These are phyloP conservation scores for Xerocomus brunneocitrinus DNA, from an alignment of 768 basidiomycete genomes.

Conservation along the genomic window DNA sequence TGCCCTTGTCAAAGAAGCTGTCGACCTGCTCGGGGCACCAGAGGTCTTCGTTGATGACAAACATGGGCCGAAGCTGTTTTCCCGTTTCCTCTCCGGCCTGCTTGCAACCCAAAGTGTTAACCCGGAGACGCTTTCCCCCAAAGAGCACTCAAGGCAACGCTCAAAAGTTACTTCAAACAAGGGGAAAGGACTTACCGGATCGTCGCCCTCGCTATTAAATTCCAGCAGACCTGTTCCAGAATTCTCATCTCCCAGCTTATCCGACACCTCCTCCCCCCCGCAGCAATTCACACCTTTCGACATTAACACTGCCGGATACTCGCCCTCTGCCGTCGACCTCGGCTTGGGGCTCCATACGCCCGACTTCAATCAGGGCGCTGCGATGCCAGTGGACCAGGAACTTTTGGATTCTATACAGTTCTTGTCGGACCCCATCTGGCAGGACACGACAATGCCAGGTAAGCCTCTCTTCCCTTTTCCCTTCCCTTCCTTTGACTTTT, in stretches of 20 bases:
- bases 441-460: slow-evolving; percentile 54
- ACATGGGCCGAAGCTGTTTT: slow-evolving; percentile 77
- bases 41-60: slow-evolving; percentile 76
- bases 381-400: slow-evolving; percentile 55
- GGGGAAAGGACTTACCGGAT: slow-evolving; percentile 8
- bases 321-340: slow-evolving; percentile 2
- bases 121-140: slow-evolving; percentile 10
- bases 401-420: slow-evolving; percentile 60
- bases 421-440: slow-evolving; percentile 53
- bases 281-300: slow-evolving; percentile 39
- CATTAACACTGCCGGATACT: slow-evolving; percentile 12
- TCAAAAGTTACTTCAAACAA: slow-evolving; percentile 10
- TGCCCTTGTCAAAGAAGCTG: slow-evolving; percentile 56
- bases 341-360: slow-evolving; percentile 24
- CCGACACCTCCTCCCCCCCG: slow-evolving; percentile 38
- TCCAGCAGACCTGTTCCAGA: slow-evolving; percentile 10
- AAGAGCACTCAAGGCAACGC: slow-evolving; percentile 9
- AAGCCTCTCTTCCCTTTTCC: slow-evolving; percentile 15
- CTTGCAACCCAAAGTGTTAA: slow-evolving; percentile 53
- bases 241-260: slow-evolving; percentile 26
- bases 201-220: slow-evolving; percentile 3
- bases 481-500: too few species aligned
- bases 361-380: slow-evolving; percentile 41
- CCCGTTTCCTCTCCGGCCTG: slow-evolving; percentile 71
- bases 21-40: slow-evolving; percentile 62